Evolutionary conservation across 164 flowering plant genomes (phyloP).

Genomic region (Warburgia ugandensis): DNA sequence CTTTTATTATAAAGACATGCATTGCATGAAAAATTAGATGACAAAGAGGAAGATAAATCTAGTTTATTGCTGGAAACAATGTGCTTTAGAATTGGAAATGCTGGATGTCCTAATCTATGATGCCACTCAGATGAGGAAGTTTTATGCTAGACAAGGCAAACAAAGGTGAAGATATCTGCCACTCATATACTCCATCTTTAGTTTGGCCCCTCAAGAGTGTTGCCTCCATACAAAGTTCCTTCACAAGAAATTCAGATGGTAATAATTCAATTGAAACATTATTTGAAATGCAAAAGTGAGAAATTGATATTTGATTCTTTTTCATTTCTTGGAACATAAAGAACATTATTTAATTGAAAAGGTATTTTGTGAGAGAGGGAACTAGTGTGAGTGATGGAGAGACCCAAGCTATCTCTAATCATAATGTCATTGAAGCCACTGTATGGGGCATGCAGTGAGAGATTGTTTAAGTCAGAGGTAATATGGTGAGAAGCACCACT

Average conservation of each 20-base stretch:
- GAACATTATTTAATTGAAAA: conserved; percentile 1
- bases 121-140: conserved; percentile 5
- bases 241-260: background rate
- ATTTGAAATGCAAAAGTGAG: background rate
- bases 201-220: background rate
- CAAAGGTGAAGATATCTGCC: conserved; percentile 7
- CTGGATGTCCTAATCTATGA: conserved; percentile 12
- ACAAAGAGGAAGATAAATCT: conserved; percentile 8
- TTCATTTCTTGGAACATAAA: conserved; percentile 3
- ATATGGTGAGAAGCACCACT: no score
- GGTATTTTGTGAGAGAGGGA: background rate
- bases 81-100: conserved; percentile 1
- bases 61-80: no score
- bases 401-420: no score
- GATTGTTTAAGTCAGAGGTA: no score
- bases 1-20: conserved; percentile 13
- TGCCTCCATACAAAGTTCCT: background rate
- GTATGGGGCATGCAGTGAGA: no score
- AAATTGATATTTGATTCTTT: background rate
- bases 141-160: conserved; percentile 2
- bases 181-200: conserved; percentile 3
- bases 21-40: conserved; percentile 6
- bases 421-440: no score
- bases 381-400: no score
- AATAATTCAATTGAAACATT: conserved; percentile 1